Evolutionary conservation across 2,329 filamentous ascomycete genomes (phyloP).

Genomic region (Fusarium phyllophilum): DNA sequence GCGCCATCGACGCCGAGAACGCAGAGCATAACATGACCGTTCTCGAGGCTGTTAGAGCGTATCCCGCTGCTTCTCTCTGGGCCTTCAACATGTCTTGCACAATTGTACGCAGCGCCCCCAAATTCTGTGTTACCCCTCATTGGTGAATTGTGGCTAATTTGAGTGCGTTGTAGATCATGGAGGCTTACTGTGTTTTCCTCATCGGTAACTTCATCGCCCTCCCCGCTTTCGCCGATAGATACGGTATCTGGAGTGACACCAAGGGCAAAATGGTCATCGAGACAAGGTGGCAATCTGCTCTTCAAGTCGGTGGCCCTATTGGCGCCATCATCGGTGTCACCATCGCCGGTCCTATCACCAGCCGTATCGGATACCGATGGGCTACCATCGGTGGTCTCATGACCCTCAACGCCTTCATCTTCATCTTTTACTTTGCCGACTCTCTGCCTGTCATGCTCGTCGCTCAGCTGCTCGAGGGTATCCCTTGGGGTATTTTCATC

Average conservation of each 20-base stretch:
- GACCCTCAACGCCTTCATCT: slow-evolving; percentile 52
- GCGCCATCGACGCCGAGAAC: slow-evolving; percentile 51
- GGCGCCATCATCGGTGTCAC: slow-evolving; percentile 52
- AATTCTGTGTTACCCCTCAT: not conserved
- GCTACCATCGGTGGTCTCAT: slow-evolving; percentile 51
- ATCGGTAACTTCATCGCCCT: slow-evolving; percentile 59
- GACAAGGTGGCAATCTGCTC: slow-evolving; percentile 54
- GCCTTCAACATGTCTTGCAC: slow-evolving; percentile 61
- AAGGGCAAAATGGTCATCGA: slow-evolving; percentile 48
- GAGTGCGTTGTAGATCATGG: slow-evolving; percentile 55
- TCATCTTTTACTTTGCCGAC: slow-evolving; percentile 64
- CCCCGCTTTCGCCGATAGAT: slow-evolving; percentile 49
- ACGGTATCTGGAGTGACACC: slow-evolving; percentile 46
- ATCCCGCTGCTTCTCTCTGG: slow-evolving; percentile 59
- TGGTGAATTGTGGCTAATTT: not conserved
- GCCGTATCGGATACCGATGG: slow-evolving; percentile 51
- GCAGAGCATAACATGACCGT: slow-evolving; percentile 54
- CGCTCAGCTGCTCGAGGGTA: slow-evolving; percentile 66
- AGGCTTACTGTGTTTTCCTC: slow-evolving; percentile 61
- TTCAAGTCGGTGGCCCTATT: slow-evolving; percentile 48
- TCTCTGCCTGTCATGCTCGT: slow-evolving; percentile 57
- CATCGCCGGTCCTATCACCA: slow-evolving; percentile 52
- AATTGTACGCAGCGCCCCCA: slow-evolving; percentile 50
- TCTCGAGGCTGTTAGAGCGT: slow-evolving; percentile 50
- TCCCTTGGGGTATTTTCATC: slow-evolving; percentile 72